Percentiles rank a stretch among this genome's conserved stretches.
These are phyloP conservation scores for Ramularia endophylla DNA, from an alignment of 2,329 filamentous ascomycete species.

Conservation along the genomic window DNA sequence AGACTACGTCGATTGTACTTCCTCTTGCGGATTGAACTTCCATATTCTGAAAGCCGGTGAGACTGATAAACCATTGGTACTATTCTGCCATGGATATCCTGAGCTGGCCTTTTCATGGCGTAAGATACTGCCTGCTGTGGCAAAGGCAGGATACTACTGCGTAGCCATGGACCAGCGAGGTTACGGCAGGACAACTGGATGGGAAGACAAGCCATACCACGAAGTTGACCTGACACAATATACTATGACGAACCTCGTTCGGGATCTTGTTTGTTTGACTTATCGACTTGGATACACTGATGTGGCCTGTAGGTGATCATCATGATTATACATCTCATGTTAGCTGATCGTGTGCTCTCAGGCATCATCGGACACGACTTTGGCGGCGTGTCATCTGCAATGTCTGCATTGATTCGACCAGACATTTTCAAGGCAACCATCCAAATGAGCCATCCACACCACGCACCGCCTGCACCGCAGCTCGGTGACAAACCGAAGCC, in stretches of 20 bases:
- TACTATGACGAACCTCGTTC: slow-evolving; percentile 52
- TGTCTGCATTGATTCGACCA: slow-evolving; percentile 56
- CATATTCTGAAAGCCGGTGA: slow-evolving; percentile 55
- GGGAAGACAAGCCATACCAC: slow-evolving; percentile 47
- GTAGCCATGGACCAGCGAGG: slow-evolving; percentile 64
- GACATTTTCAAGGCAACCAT: slow-evolving; percentile 59
- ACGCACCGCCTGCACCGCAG: slow-evolving; percentile 45
- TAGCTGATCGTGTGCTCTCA: background rate
- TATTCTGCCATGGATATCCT: slow-evolving; percentile 62
- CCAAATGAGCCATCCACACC: slow-evolving; percentile 61
- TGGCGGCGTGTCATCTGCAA: slow-evolving; percentile 55
- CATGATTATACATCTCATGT: too few relatives aligned
- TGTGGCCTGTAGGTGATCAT: slow-evolving; percentile 40
- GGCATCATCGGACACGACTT: slow-evolving; percentile 61
- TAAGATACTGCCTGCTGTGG: slow-evolving; percentile 55
- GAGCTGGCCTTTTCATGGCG: slow-evolving; percentile 67
- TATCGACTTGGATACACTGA: slow-evolving; percentile 54
- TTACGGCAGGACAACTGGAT: slow-evolving; percentile 60
- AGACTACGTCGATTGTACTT: slow-evolving; percentile 50
- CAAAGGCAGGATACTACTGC: slow-evolving; percentile 56
- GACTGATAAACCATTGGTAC: slow-evolving; percentile 47
- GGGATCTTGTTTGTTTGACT: slow-evolving; percentile 57
- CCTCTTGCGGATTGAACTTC: slow-evolving; percentile 51
- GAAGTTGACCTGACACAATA: slow-evolving; percentile 53
- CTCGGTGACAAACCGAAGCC: slow-evolving; percentile 40